Conservation (phyloP, 2,329 filamentous ascomycete genomes). For the Cryphonectria japonica region DNA sequence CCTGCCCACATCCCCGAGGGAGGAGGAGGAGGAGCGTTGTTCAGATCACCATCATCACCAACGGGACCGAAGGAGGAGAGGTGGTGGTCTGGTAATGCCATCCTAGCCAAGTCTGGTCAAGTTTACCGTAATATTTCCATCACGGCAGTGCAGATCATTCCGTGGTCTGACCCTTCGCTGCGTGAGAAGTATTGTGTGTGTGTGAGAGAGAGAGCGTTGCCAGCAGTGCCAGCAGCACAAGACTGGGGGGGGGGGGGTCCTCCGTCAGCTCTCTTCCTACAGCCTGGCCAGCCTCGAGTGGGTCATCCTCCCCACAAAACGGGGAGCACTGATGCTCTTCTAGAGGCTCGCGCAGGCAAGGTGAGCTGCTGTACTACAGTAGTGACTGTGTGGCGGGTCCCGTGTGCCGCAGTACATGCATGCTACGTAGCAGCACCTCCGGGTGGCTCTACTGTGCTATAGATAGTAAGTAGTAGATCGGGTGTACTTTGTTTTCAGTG, state of each 20-base stretch:
- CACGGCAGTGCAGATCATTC: neutral
- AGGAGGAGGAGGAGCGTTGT: neutral
- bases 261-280: neutral
- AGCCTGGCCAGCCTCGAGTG: neutral
- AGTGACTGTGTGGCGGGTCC: too few species aligned
- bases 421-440: too few species aligned
- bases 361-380: neutral
- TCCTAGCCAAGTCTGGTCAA: slow-evolving; percentile 1
- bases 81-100: neutral
- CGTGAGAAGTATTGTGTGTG: neutral
- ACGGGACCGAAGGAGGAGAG: neutral
- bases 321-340: neutral
- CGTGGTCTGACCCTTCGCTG: neutral
- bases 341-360: neutral
- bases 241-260: neutral
- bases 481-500: neutral
- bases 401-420: too few species aligned
- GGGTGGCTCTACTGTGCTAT: neutral
- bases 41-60: neutral
- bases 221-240: neutral
- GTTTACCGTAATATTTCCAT: neutral
- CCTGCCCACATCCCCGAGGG: neutral
- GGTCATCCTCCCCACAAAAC: neutral
- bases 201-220: neutral
- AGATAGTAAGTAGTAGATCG: neutral